These are phyloP conservation scores for Senecio squalidus DNA, from an alignment of 140 eudicot genomes.

Conservation along the genomic window DNA sequence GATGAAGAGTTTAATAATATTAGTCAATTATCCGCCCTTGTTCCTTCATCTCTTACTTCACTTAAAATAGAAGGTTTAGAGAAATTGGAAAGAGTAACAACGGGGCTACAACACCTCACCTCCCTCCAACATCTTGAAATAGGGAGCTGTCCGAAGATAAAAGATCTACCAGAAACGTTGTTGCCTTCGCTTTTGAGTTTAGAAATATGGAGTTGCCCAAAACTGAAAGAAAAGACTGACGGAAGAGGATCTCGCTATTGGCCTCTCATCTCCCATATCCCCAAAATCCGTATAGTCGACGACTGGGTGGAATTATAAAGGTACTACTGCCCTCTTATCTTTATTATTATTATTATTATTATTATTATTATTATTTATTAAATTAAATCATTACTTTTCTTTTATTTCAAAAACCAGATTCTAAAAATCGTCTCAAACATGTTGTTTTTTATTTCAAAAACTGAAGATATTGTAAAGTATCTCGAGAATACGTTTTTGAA, in stretches of 20 bases:
- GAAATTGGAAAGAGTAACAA: neutral
- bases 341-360: too few relatives aligned
- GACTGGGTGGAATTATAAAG: too few relatives aligned
- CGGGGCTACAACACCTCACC: neutral
- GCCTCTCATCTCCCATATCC: neutral
- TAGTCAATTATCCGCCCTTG: neutral
- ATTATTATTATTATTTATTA: too few relatives aligned
- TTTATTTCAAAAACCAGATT: too few relatives aligned
- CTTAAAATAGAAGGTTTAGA: neutral
- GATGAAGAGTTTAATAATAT: neutral
- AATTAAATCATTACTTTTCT: too few relatives aligned
- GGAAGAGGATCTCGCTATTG: neutral
- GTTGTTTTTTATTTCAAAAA: too few relatives aligned
- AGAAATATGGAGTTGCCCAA: neutral
- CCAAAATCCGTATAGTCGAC: neutral
- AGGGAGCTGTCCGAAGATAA: neutral
- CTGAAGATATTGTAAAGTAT: too few relatives aligned
- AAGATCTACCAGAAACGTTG: neutral
- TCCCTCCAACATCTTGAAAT: neutral
- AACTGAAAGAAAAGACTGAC: neutral
- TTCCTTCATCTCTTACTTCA: neutral
- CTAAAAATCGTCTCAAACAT: too few relatives aligned
- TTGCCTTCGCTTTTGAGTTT: neutral
- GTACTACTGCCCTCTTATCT: too few relatives aligned
- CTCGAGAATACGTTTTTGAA: too few relatives aligned